phyloP scores from a whole-genome alignment of 192 early-diverging fungal species.

The Rhizophagus prolifer region DNA sequence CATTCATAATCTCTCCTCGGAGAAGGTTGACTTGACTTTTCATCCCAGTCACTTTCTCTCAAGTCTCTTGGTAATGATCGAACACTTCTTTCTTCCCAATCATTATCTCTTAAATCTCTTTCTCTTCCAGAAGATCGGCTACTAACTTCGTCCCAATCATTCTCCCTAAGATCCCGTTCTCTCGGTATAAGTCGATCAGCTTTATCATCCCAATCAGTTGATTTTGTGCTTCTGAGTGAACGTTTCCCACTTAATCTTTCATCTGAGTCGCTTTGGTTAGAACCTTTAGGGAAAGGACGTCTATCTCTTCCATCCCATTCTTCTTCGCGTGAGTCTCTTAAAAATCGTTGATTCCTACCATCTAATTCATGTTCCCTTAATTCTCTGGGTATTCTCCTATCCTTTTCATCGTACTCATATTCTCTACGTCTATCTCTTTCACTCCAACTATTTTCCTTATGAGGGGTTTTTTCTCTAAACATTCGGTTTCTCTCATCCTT shows the following conservation, averaged over 20 bases:
- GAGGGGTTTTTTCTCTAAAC: background rate
- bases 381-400: background rate
- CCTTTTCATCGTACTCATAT: background rate
- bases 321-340: background rate
- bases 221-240: background rate
- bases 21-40: background rate
- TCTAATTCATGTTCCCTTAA: background rate
- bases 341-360: background rate
- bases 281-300: background rate
- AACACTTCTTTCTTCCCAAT: constrained; percentile 6
- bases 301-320: constrained; percentile 18
- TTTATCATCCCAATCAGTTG: background rate
- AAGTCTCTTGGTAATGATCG: background rate
- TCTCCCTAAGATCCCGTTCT: background rate
- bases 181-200: background rate
- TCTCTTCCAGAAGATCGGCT: constrained; percentile 5
- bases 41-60: constrained; percentile 13
- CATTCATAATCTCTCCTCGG: constrained; percentile 2
- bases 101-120: background rate
- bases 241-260: background rate
- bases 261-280: background rate
- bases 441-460: constrained; percentile 11
- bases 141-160: constrained; percentile 7
- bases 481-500: background rate
- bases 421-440: background rate